These are phyloP conservation scores for Cercophora newfieldiana DNA, from an alignment of 495 filamentous ascomycete genomes.

Conservation along the genomic window DNA sequence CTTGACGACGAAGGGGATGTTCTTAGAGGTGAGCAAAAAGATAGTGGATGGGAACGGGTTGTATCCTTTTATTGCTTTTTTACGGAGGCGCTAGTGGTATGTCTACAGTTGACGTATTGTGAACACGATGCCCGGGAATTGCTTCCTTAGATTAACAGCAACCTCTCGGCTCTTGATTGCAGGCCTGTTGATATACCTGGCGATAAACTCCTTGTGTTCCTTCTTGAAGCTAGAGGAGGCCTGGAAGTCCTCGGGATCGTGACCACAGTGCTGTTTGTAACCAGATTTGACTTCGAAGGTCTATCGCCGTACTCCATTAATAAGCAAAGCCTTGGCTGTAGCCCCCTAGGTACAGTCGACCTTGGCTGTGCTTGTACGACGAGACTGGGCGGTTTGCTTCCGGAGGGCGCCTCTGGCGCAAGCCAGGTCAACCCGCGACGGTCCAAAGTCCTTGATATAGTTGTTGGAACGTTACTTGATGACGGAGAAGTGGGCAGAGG, in stretches of 20 bases:
- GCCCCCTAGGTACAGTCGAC: not conserved
- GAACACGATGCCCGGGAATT: conserved; percentile 9
- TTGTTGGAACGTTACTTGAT: not conserved
- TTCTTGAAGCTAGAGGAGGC: not conserved
- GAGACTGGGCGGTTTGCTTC: not conserved
- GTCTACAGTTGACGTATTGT: not conserved
- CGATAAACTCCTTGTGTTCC: not conserved
- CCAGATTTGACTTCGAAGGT: not conserved
- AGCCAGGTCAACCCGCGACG: not conserved
- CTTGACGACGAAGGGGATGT: not conserved
- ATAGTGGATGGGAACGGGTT: not conserved
- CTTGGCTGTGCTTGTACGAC: not conserved
- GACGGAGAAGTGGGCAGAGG: not conserved
- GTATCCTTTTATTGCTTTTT: not conserved
- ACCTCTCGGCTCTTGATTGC: not conserved
- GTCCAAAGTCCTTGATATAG: not conserved
- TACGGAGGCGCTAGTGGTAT: not conserved
- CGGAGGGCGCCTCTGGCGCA: not conserved
- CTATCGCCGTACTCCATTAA: not conserved
- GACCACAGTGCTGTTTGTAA: not conserved
- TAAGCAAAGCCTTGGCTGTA: not conserved
- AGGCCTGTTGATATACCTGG: not conserved
- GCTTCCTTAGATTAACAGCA: not conserved
- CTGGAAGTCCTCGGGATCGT: not conserved
- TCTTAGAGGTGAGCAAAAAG: not conserved